Percentiles rank a stretch among this genome's conserved stretches.
Conservation (phyloP, 108 stramenopile genomes). For the Parietichytrium sp. region DNA sequence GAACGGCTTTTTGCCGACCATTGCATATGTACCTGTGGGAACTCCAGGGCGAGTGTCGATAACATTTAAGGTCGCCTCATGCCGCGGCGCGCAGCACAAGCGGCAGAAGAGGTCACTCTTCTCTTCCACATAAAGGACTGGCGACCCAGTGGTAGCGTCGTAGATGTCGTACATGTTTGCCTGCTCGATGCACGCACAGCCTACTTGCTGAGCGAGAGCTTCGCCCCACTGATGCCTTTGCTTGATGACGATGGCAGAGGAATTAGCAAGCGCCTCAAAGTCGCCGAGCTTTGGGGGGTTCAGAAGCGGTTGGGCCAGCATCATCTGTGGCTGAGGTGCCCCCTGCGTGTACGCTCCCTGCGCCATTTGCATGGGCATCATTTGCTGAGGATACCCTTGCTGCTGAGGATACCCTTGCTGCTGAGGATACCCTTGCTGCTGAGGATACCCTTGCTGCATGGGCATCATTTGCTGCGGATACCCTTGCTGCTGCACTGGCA, state of each 20-base stretch:
- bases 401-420: no score
- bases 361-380: no score
- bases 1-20: slow-evolving; percentile 27
- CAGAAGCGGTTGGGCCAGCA: no score
- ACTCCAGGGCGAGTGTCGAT: not conserved
- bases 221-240: not conserved
- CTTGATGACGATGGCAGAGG: slow-evolving; percentile 11
- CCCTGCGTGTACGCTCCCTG: no score
- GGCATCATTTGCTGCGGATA: no score
- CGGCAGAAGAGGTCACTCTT: not conserved
- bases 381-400: no score
- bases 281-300: no score
- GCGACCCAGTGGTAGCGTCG: not conserved
- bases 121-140: not conserved
- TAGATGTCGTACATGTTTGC: not conserved
- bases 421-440: no score
- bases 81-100: slow-evolving; percentile 3
- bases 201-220: slow-evolving; percentile 5
- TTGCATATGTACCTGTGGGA: not conserved
- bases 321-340: no score
- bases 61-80: slow-evolving; percentile 3
- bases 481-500: no score
- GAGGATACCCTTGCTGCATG: no score
- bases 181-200: slow-evolving; percentile 15
- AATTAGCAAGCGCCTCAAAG: no score